These are phyloP conservation scores for Panus rudis DNA, from an alignment of 768 basidiomycete genomes.

Conservation along the genomic window DNA sequence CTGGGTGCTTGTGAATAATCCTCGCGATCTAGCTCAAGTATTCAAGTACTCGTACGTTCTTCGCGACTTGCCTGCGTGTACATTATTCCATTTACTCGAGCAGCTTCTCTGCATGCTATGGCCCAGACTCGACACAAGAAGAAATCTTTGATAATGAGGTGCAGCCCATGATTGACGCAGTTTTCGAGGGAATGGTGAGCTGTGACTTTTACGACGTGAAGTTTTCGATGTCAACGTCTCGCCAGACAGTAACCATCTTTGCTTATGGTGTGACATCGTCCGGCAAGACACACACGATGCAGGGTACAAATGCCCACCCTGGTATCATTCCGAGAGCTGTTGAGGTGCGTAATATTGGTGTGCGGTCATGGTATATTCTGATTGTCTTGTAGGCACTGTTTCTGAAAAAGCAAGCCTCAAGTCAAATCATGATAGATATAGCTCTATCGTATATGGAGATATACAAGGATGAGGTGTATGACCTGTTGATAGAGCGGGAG, in stretches of 20 bases:
- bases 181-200: slow-evolving; percentile 71
- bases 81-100: too few relatives aligned
- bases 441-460: slow-evolving; percentile 93
- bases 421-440: slow-evolving; percentile 40
- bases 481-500: slow-evolving; percentile 69
- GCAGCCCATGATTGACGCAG: slow-evolving; percentile 68
- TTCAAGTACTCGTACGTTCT: slow-evolving; percentile 67
- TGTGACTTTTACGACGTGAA: slow-evolving; percentile 7
- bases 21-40: slow-evolving; percentile 56
- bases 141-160: slow-evolving; percentile 76
- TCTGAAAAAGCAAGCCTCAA: not conserved
- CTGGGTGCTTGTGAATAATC: slow-evolving; percentile 61
- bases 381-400: slow-evolving; percentile 12
- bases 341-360: slow-evolving; percentile 35
- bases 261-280: slow-evolving; percentile 90
- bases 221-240: not conserved
- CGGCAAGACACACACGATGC: slow-evolving; percentile 92
- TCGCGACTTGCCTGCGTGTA: not conserved
- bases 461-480: slow-evolving; percentile 87
- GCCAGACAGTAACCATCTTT: slow-evolving; percentile 78
- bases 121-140: slow-evolving; percentile 59
- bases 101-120: slow-evolving; percentile 75
- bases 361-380: slow-evolving; percentile 4
- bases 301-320: slow-evolving; percentile 64
- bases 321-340: slow-evolving; percentile 83